phyloP scores from a whole-genome alignment of 352 stramenopile species.

The Phytophthora tubulina region DNA sequence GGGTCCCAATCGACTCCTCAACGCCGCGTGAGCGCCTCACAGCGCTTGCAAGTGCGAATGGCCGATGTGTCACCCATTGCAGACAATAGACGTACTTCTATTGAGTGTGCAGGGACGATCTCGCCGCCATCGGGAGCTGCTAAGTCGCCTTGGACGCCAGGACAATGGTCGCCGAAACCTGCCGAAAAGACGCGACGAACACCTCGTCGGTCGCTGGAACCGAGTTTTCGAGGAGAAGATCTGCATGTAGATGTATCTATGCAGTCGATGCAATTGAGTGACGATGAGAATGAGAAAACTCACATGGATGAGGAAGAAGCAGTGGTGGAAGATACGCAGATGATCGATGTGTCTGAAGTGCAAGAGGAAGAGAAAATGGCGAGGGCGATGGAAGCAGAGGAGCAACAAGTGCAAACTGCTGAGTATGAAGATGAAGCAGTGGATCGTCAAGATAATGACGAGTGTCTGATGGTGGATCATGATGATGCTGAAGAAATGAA shows the following conservation, averaged over 20 bases:
- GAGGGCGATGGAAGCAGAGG: conserved; percentile 3
- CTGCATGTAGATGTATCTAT: conserved; percentile 80
- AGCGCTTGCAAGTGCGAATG: conserved; percentile 62
- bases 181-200: conserved; percentile 33
- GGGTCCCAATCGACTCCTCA: conserved; percentile 28
- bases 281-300: conserved; percentile 42
- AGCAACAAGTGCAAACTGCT: conserved; percentile 3
- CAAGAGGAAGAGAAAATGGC: conserved; percentile 22
- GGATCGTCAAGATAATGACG: conserved; percentile 16
- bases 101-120: conserved; percentile 38
- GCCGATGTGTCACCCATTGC: conserved; percentile 73
- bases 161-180: conserved; percentile 34
- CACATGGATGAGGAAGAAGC: conserved; percentile 33
- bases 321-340: conserved; percentile 41
- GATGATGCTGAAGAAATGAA: conserved; percentile 45
- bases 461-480: conserved; percentile 19
- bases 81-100: conserved; percentile 33
- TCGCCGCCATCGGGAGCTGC: conserved; percentile 36
- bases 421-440: conserved; percentile 8
- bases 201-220: conserved; percentile 36
- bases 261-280: conserved; percentile 77
- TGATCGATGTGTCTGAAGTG: conserved; percentile 32
- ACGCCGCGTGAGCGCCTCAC: conserved; percentile 51
- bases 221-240: conserved; percentile 38
- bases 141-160: conserved; percentile 44